Percentiles rank a stretch among this genome's conserved stretches.
These are phyloP conservation scores for Francoa sonchifolia DNA, from an alignment of 441 rosid species.

Conservation along the genomic window DNA sequence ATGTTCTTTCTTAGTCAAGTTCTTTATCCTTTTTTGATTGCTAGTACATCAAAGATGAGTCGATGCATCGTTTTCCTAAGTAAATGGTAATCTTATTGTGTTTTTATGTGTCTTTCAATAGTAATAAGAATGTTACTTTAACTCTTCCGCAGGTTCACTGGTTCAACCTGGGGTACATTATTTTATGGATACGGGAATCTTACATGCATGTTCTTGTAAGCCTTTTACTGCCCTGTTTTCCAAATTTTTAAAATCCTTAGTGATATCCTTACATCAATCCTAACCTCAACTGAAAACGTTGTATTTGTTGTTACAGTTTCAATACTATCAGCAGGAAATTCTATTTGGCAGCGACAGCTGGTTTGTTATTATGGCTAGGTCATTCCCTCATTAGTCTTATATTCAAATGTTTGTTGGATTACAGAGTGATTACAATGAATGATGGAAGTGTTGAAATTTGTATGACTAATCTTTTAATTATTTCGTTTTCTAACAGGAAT, in stretches of 20 bases:
- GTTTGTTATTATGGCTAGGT: slow-evolving; percentile 78
- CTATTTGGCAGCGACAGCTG: slow-evolving; percentile 55
- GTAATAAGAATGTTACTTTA: slow-evolving; percentile 4
- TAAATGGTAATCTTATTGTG: too few relatives aligned
- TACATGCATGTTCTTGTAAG: slow-evolving; percentile 68
- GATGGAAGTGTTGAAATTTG: background rate
- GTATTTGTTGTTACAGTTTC: slow-evolving; percentile 27
- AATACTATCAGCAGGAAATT: slow-evolving; percentile 47
- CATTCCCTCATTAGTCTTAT: background rate
- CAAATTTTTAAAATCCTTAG: background rate
- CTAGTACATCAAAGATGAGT: background rate
- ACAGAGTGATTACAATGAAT: background rate
- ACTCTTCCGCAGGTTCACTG: slow-evolving; percentile 73
- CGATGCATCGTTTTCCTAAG: background rate
- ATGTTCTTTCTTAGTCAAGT: slow-evolving; percentile 6
- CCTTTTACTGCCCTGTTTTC: background rate
- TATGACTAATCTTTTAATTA: background rate
- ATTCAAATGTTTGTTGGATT: background rate
- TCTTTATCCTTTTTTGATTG: background rate
- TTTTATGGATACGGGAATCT: slow-evolving; percentile 84
- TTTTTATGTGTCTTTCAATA: too few relatives aligned
- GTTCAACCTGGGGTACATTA: slow-evolving; percentile 66
- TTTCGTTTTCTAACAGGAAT: slow-evolving; percentile 32
- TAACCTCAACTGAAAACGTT: slow-evolving; percentile 5
- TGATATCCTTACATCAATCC: too few relatives aligned